Evolutionary conservation across 164 flowering plant genomes (phyloP), one percentile per base, ranked within the genome.

Genomic region (Buxus sempervirens): DNA sequence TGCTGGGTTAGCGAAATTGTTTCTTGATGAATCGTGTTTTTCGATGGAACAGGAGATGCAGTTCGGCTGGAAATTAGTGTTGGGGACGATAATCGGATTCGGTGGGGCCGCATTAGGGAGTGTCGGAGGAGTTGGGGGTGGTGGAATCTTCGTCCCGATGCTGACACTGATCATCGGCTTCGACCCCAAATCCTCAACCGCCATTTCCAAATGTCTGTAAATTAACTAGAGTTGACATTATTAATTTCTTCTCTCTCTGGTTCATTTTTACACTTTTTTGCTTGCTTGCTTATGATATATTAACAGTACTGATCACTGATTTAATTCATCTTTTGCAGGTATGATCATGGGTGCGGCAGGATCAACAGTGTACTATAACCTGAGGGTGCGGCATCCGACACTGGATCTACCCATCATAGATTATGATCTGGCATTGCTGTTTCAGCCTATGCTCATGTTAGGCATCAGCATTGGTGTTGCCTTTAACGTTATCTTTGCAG

Each of bases 81-180:
- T 86, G 48, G 87, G 86, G 12, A 48, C 80, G 0, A 64, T 80
- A 58, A 78, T 86, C 14, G 83, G 85, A 32, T 84, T 86, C 79
- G 68, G 81, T 48, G 90, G 87, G 10, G 83, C 90, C 3, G 86
- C 86, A 4, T 65, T 84, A 12, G 87, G 90, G 41, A 86, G 84
- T 53, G 78, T 82, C 58, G 87, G 90, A 67, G 90, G 87, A 0
- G 87, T 86, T 24, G 90, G 90, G 15, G 89, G 87, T n/a, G 87
- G 86, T 36, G 87, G 87, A 23, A 84, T 86, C 54, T 86, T 84
- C 54, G 86, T 86, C 60, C 87, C 87, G 9, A 86, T 86, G 89
- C 89, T 83, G 18, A 82, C 79, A 26, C 61, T 85, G 69, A 79
- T 85, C 68, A 77, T 83, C 16, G 89, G 86, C 14, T 85, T 85